Conservation (phyloP, 2,329 filamentous ascomycete genomes). For the Annulohypoxylon truncatum region DNA sequence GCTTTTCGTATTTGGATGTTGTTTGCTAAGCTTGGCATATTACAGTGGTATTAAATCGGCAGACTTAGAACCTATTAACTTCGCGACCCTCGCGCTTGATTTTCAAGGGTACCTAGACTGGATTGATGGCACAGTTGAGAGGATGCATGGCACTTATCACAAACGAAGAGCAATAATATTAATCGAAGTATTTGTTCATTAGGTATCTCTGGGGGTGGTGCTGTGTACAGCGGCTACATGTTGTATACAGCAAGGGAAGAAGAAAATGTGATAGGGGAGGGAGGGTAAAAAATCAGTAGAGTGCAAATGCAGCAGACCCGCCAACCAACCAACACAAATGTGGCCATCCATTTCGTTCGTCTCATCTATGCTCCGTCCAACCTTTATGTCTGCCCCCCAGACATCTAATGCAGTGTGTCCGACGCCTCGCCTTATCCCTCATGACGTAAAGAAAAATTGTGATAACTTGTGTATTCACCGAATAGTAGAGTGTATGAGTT, state of each 20-base stretch:
- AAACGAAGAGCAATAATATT: background rate
- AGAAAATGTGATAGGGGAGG: background rate
- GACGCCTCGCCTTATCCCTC: slow-evolving; percentile 34
- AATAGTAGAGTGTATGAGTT: slow-evolving; percentile 1
- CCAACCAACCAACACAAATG: slow-evolving; percentile 13
- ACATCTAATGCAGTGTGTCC: slow-evolving; percentile 32
- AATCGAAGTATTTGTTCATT: slow-evolving; percentile 18
- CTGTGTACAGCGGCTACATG: slow-evolving; percentile 26
- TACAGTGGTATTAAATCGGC: slow-evolving; percentile 31
- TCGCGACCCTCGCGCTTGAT: background rate
- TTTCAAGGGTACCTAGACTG: background rate
- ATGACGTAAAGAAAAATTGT: slow-evolving; percentile 9
- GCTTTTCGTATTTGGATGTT: background rate
- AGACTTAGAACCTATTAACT: background rate
- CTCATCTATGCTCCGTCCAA: slow-evolving; percentile 31
- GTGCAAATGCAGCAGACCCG: slow-evolving; percentile 27
- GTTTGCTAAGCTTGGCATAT: background rate
- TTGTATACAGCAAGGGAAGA: slow-evolving; percentile 12
- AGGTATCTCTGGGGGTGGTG: slow-evolving; percentile 24
- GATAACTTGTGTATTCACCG: slow-evolving; percentile 9
- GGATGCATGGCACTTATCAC: background rate
- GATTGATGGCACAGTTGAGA: background rate
- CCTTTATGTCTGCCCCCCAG: slow-evolving; percentile 28
- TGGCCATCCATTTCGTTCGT: slow-evolving; percentile 27
- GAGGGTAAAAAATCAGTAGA: background rate